These are phyloP conservation scores for Agaricus sinodeliciosus DNA, from an alignment of 768 basidiomycete species.

Conservation along the genomic window DNA sequence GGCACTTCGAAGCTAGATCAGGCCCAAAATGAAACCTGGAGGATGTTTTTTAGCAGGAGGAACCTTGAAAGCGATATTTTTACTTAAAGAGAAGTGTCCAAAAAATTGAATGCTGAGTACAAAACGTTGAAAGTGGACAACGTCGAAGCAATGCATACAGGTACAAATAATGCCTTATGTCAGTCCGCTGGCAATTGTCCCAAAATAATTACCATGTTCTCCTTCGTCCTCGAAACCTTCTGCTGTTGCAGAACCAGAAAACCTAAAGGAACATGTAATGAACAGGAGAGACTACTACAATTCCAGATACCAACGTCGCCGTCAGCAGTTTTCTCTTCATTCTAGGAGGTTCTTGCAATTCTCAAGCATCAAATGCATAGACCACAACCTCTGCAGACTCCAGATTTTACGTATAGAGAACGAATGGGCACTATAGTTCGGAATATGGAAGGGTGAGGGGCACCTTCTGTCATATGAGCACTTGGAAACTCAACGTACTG, in stretches of 20 bases:
- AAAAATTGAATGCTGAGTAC: no score
- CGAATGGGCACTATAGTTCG: conserved; percentile 38
- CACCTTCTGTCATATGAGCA: not conserved
- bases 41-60: no score
- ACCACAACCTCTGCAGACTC: not conserved
- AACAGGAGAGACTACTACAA: conserved; percentile 3
- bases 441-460: conserved; percentile 49
- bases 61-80: no score
- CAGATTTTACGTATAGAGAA: not conserved
- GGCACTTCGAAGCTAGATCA: no score
- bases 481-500: conserved; percentile 1
- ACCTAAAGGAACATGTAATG: not conserved
- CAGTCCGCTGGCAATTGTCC: not conserved
- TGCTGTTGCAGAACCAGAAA: conserved; percentile 2
- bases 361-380: not conserved
- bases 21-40: no score
- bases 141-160: no score
- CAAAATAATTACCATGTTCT: not conserved
- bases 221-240: not conserved
- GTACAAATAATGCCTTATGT: not conserved
- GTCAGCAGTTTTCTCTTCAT: not conserved
- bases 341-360: not conserved
- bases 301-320: conserved; percentile 7
- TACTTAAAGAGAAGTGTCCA: no score
- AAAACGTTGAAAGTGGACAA: no score